Base-by-base conservation (phyloP, 345 rosid genomes). In the Rhizophora mangle region DNA sequence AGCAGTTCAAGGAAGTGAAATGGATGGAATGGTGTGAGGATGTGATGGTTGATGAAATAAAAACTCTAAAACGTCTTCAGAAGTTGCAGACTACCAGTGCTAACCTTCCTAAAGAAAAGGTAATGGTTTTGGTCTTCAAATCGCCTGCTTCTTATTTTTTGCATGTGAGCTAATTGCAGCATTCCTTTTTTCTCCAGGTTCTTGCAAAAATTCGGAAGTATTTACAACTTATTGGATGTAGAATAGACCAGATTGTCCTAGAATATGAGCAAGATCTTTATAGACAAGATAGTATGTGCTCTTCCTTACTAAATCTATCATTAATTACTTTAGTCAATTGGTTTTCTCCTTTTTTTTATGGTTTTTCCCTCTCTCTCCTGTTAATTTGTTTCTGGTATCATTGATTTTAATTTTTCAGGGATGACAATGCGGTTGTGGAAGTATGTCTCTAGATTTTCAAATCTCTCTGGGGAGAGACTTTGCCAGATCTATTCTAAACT, bases 21-120 rank as follows among this genome's bases (percentile, higher is more conserved):
- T 96, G 99, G 99, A 96, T 83, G 96, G 99, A 96, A 80, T 96
- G 99, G 99, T 96, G 99, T 81, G 91, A 90, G 82, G 99, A 90
- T 77, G 96, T 90, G 56, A 86, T 96, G 97, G 82, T 70, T 54
- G 84, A 72, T 71, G 94, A 92, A 79, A 84, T 86, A 60, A 92
- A 81, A 87, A 96, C 99, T 27, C 85, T 92, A 69, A 83, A 57
- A 65, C 96, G 98, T 49, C 86, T 95, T 68, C 88, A 90, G 62
- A 85, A 73, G 81, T 78, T 95, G 78, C 99, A 95, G 86, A 86
- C 91, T 71, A 95, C 92, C 8, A 95, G 99, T 75, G 98, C 93
- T n/a, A 78, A 92, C 82, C 97, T 95, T 74, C 99, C 99, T 2
- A 95, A 92, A 83, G 98, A 95, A 58, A 92, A 89, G 82, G 98